These are phyloP conservation scores for Theileria orientalis DNA, from an alignment of 169 alveolate species.

Conservation along the genomic window DNA sequence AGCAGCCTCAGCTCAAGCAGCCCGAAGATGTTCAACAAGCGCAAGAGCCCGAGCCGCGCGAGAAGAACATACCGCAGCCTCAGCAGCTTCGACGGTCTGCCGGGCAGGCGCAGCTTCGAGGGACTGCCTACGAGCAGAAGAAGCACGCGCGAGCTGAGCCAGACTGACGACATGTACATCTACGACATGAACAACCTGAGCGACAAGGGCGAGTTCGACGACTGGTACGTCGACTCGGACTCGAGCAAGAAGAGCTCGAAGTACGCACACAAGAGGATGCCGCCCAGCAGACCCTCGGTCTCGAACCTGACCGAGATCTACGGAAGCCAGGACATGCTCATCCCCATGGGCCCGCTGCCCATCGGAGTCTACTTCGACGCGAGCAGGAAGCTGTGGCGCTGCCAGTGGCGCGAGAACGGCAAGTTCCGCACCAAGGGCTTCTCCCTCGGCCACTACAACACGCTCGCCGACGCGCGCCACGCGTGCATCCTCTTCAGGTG, in stretches of 20 bases:
- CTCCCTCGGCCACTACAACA: conserved; percentile 77
- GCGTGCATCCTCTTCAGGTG: conserved; percentile 83
- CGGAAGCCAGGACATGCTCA: conserved; percentile 63
- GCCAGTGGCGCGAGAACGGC: conserved; percentile 89
- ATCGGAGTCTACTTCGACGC: conserved; percentile 87
- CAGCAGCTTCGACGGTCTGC: background rate
- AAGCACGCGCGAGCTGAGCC: conserved; percentile 12
- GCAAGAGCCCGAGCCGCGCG: conserved; percentile 25
- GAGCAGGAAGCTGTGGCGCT: conserved; percentile 84
- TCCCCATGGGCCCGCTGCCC: conserved; percentile 83
- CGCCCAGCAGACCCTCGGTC: conserved; percentile 26
- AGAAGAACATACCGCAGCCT: conserved; percentile 1
- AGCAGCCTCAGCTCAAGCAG: conserved; percentile 13
- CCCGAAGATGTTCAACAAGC: conserved; percentile 24
- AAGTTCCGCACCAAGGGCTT: conserved; percentile 84
- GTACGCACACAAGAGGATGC: conserved; percentile 44
- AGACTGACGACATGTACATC: conserved; percentile 29
- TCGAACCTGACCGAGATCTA: conserved; percentile 44
- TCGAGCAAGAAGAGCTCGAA: conserved; percentile 39
- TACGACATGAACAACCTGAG: conserved; percentile 39
- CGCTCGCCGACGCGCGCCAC: conserved; percentile 81
- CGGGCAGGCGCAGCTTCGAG: background rate
- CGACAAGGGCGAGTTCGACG: conserved; percentile 34
- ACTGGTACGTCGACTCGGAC: conserved; percentile 62
- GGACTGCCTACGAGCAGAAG: conserved; percentile 11